phyloP scores from a whole-genome alignment of 2,329 filamentous ascomycete species.

The Uncinocarpus reesii region DNA sequence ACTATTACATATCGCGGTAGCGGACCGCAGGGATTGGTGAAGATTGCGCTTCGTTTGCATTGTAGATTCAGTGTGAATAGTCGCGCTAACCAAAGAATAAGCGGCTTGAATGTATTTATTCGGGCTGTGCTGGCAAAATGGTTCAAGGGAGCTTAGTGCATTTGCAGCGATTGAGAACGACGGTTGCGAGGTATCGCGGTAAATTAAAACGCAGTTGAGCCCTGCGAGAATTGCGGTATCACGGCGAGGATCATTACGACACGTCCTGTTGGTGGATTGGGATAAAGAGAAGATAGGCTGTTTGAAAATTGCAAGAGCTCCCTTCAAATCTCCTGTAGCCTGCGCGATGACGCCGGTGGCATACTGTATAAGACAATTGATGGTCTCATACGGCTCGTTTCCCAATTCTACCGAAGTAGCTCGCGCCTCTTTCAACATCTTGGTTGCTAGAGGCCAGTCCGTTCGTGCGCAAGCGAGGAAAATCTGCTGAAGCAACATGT shows the following conservation, averaged over 20 bases:
- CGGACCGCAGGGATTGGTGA: slow-evolving; percentile 58
- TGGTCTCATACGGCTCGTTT: slow-evolving; percentile 31
- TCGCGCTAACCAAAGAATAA: slow-evolving; percentile 64
- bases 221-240: slow-evolving; percentile 54
- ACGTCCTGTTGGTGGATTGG: slow-evolving; percentile 27
- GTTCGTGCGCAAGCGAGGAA: slow-evolving; percentile 60
- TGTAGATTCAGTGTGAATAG: slow-evolving; percentile 56
- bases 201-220: slow-evolving; percentile 62
- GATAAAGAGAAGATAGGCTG: slow-evolving; percentile 49
- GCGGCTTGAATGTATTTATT: slow-evolving; percentile 68
- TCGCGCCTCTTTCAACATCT: slow-evolving; percentile 47
- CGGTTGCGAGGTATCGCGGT: slow-evolving; percentile 51
- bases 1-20: slow-evolving; percentile 60
- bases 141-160: slow-evolving; percentile 56
- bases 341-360: slow-evolving; percentile 67
- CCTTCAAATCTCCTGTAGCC: slow-evolving; percentile 60
- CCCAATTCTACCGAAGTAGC: slow-evolving; percentile 38
- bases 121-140: slow-evolving; percentile 56
- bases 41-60: slow-evolving; percentile 71
- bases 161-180: slow-evolving; percentile 50
- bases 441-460: slow-evolving; percentile 56
- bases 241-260: slow-evolving; percentile 43
- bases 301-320: slow-evolving; percentile 57
- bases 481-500: slow-evolving; percentile 60
- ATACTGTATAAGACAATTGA: slow-evolving; percentile 54